These are phyloP conservation scores for Eimeria sp. DNA, from an alignment of 169 alveolate genomes.

Conservation along the genomic window DNA sequence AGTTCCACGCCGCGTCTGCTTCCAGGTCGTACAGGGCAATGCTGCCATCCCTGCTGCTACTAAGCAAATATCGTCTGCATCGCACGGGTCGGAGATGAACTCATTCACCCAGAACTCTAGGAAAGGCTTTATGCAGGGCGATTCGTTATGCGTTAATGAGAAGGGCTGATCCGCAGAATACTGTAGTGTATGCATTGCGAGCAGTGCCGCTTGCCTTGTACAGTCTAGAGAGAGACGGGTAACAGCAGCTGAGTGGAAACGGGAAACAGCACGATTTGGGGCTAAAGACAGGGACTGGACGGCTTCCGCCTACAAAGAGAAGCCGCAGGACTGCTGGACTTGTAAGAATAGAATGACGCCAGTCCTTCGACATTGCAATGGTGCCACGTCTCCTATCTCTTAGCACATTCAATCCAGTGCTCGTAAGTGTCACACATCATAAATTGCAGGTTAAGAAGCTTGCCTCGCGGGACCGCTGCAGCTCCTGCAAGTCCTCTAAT, in stretches of 20 bases:
- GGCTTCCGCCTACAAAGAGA: conserved; percentile 34
- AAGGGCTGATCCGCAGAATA: neutral
- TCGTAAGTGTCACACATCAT: neutral
- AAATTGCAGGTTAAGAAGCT: neutral
- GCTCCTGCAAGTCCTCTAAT: conserved; percentile 33
- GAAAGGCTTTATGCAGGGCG: neutral
- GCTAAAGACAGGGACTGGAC: conserved; percentile 26
- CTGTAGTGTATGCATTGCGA: neutral
- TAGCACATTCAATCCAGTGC: neutral
- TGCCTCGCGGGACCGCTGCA: conserved; percentile 70
- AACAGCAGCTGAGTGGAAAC: conserved; percentile 48
- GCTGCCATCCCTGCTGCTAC: conserved; percentile 79
- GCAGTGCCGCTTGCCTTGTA: conserved; percentile 39
- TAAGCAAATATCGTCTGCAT: conserved; percentile 77
- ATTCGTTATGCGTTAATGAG: neutral
- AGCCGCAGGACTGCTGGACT: neutral
- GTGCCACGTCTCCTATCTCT: neutral
- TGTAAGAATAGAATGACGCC: neutral
- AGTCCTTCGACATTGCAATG: neutral
- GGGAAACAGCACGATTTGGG: conserved; percentile 11
- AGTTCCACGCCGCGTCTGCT: conserved; percentile 56
- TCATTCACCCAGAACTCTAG: neutral
- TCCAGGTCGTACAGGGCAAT: conserved; percentile 78
- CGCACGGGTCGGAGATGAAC: neutral
- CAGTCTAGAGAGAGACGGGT: conserved; percentile 59